Evolutionary conservation across 2,329 filamentous ascomycete genomes (phyloP), one percentile per base, ranked within the genome.

Genomic region (Talaromyces islandicus): DNA sequence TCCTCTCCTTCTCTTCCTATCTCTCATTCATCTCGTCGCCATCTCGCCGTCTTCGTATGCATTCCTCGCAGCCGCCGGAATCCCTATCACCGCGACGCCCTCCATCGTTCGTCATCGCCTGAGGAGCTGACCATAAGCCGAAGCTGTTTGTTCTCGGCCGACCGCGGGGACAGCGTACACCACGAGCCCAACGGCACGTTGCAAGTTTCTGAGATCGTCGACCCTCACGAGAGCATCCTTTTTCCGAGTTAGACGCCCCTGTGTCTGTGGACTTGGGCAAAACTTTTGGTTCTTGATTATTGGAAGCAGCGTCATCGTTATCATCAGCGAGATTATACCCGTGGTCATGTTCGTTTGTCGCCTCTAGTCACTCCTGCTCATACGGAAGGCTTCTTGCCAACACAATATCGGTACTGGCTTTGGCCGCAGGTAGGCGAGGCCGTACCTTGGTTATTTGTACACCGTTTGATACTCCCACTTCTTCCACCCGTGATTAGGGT

Each of bases 321-420:
- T 21, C 27, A 35, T 11, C 30, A 55, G 14, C n/a, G n/a, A 7
- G 24, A 21, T n/a, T 10, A 55, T 27, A 24, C 24, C 53, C 30
- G 53, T 55, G 30, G 53, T 19, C 29, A 55, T 55, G 53, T n/a
- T 55, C 14, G 53, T 43, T 55, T 52, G 48, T 52, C 48, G 48
- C 48, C 48, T 27, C 4, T 52, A 52, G 48, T 52, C 7, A n/a
- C 14, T n/a, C 27, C 48, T 17, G 27, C 24, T 52, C 24, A 29
- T 51, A 52, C 43, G 19, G 43, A 48, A 21, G 43, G 43, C 21
- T 50, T 50, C 19, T 50, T 9, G 19, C 7, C 24, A 21, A 30
- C 48, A n/a, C 48, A 5, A 52, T 27, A 52, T 46, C 43, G 11
- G 19, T 52, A 30, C 19, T 52, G 48, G 48, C 12, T 21, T 21